Base-by-base conservation (phyloP, 208 protist species). In the Angomonas ambiguus region DNA sequence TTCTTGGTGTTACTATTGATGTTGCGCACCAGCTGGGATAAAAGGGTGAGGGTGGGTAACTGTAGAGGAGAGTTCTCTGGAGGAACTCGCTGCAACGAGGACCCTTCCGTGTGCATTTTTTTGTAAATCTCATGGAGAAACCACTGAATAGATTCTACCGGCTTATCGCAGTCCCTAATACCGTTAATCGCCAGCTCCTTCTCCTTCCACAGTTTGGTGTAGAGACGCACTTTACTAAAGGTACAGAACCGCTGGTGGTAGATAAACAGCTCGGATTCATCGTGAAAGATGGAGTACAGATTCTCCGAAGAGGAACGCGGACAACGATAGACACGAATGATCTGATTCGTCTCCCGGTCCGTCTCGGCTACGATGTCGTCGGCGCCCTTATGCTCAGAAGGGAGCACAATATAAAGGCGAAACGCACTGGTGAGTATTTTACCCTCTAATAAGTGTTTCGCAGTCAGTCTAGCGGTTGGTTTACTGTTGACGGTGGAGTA, bases 161-260 rank as follows among this genome's bases (percentile, higher is more conserved):
- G 27, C 27, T 56, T 58, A 53, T 59, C 57, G 10, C 33, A 51
- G 8, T 33, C 74, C n/a, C 66, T 30, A 49, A 83, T 63, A 10
- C 71, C 72, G 72, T 74, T 85, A 31, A 67, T 55, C 20, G 38
- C 38, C 55, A 93, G 56, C 62, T 76, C 67, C 32, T 79, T 69
- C 49, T 80, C 75, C 61, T 76, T 74, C 18, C 70, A 58, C 3
- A 58, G 66, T 24, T 62, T 55, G 27, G 76, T 82, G 65, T 72
- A 73, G 35, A 91, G 78, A 31, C 77, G 74, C 1, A 85, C 67
- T 5, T 62, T 74, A 51, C 64, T 83, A 66, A 92, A 88, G 11
- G 83, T 85, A 49, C 80, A 88, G 55, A 93, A 90, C 30, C 83
- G 82, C 48, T 87, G 86, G 41, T 92, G 82, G 51, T 83, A 91